Base-by-base conservation (phyloP, 768 basidiomycete species). In the Mycena haematopus region DNA sequence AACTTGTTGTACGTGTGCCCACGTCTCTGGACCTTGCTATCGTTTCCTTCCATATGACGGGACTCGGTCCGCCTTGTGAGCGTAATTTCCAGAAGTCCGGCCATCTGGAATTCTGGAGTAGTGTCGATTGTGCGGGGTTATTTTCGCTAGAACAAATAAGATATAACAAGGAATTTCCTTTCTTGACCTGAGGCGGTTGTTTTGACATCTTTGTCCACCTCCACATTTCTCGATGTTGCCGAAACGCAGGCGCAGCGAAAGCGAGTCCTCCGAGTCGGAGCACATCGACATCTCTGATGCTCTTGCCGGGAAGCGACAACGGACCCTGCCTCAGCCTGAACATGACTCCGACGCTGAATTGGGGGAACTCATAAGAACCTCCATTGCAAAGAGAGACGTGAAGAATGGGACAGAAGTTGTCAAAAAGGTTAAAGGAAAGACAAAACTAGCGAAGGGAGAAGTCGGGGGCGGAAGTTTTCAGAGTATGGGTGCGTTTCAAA, bases 401-500 rank as follows among this genome's bases (percentile, higher is more conserved):
- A 92, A 91, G 73, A 82, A 82, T 44, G 94, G 93, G 1, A 91
- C 88, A 0, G 84, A 90, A 53, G 65, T 92, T 10, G 75, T 95
- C 54, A 96, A 93, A 73, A 90, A 87, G 69, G 80, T 86, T 14
- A 94, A 91, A 69, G 87, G 86, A 10, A 91, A 90, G 72, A 76
- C 79, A 21, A 92, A 90, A 70, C 73, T 88, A 27, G 76, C 76
- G 3, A 93, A 91, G 72, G 89, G 88, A 19, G 89, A 93, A 70
- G 82, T 92, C 14, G 95, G 95, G 33, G 95, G 95, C 31, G 95
- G 95, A 21, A 96, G 94, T 65, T 98, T 97, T 69, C 95, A 97
- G 75, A 91, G 89, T 84, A 95, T 98, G 93, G 94, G 93, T 93
- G 57, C 56, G 87, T 35, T 50, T 6, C 64, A 51, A 22, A 46